Conservation (phyloP, 2,329 filamentous ascomycete genomes). For the Aureobasidium sp. region DNA sequence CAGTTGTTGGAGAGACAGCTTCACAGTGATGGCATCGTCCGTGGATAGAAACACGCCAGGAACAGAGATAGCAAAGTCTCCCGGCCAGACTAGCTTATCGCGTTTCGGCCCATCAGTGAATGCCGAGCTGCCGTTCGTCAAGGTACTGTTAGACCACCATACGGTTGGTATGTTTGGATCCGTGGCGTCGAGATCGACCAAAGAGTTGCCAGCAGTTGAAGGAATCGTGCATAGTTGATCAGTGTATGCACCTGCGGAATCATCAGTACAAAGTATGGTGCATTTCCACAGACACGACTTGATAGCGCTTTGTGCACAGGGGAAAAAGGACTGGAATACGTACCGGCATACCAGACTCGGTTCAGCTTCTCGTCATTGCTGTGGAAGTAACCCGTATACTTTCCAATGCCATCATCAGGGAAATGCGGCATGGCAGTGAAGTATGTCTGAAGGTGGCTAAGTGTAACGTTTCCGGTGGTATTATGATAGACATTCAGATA, state of each 20-base stretch:
- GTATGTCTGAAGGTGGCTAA: conserved; percentile 30
- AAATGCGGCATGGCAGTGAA: conserved; percentile 39
- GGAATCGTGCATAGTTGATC: conserved; percentile 12
- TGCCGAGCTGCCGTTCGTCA: conserved; percentile 29
- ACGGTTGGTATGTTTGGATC: conserved; percentile 20
- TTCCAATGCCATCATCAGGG: conserved; percentile 23
- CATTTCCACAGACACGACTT: not conserved
- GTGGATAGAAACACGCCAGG: conserved; percentile 48
- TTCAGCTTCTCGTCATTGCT: conserved; percentile 35
- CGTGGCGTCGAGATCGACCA: conserved; percentile 23
- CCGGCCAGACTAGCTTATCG: conserved; percentile 54
- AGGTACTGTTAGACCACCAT: conserved; percentile 34
- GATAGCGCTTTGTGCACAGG: no score
- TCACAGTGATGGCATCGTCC: conserved; percentile 26
- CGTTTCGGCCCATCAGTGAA: conserved; percentile 49
- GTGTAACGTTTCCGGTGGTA: conserved; percentile 30
- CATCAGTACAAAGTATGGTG: not conserved
- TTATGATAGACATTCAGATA: conserved; percentile 40
- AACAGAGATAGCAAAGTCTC: conserved; percentile 51
- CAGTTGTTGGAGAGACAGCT: conserved; percentile 21
- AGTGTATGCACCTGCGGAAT: not conserved
- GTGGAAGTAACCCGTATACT: conserved; percentile 31
- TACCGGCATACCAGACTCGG: conserved; percentile 35
- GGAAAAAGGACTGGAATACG: conserved; percentile 8
- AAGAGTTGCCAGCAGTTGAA: conserved; percentile 24